These are phyloP conservation scores for Laburnicola sp. DNA, from an alignment of 2,329 filamentous ascomycete genomes.

Conservation along the genomic window DNA sequence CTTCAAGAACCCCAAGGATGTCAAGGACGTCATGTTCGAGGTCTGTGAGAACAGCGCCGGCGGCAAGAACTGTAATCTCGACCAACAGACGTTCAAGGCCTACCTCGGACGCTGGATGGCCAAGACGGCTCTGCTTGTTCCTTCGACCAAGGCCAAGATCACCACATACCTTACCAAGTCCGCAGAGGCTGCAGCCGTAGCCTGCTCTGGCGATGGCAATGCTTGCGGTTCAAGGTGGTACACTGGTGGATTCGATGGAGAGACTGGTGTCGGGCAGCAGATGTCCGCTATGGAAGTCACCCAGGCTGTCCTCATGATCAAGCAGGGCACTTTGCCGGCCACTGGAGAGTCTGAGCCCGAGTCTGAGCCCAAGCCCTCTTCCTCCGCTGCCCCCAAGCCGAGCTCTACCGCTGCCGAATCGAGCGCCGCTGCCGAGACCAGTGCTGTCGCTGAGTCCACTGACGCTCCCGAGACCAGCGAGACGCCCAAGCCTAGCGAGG, in stretches of 20 bases:
- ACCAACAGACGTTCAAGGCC: slow-evolving; percentile 76
- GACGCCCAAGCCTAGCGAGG: slow-evolving; percentile 2
- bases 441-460: neutral
- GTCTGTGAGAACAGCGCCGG: slow-evolving; percentile 61
- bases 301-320: slow-evolving; percentile 47
- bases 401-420: slow-evolving; percentile 14
- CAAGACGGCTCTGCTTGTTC: slow-evolving; percentile 50
- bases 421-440: neutral
- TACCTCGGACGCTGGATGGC: slow-evolving; percentile 69
- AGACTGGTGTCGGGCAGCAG: slow-evolving; percentile 50
- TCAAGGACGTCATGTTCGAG: slow-evolving; percentile 64
- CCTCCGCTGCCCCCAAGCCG: slow-evolving; percentile 18
- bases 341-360: slow-evolving; percentile 21
- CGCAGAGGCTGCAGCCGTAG: slow-evolving; percentile 48
- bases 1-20: slow-evolving; percentile 59
- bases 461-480: neutral
- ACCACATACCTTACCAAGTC: slow-evolving; percentile 46
- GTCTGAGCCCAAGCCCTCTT: slow-evolving; percentile 19
- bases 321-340: slow-evolving; percentile 34
- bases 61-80: slow-evolving; percentile 61
- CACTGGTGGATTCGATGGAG: slow-evolving; percentile 47
- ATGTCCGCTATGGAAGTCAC: slow-evolving; percentile 51
- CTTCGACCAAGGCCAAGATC: slow-evolving; percentile 46
- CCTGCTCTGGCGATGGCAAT: slow-evolving; percentile 48
- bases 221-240: slow-evolving; percentile 54